Conservation (phyloP, 176 grass and related monocot species). For the Themeda triandra region DNA sequence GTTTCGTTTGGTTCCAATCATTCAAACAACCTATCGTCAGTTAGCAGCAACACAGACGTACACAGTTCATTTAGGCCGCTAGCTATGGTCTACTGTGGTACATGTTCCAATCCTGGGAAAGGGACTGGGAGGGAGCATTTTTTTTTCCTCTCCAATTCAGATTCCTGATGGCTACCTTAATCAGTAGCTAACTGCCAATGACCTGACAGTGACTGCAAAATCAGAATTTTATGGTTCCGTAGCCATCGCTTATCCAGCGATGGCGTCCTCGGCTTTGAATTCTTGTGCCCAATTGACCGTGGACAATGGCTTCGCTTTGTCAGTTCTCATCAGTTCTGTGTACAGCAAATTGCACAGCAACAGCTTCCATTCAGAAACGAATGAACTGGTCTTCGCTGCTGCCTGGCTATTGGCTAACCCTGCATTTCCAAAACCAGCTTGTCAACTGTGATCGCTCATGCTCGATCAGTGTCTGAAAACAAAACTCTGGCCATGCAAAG, state of each 20-base stretch:
- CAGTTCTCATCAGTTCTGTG: too few relatives aligned
- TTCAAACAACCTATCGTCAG: background rate
- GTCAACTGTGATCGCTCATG: background rate
- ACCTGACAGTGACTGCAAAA: constrained; percentile 19
- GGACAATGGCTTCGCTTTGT: background rate
- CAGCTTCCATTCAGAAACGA: too few relatives aligned
- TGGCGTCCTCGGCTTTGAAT: background rate
- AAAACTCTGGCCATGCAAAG: background rate
- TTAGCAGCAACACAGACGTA: background rate
- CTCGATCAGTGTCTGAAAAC: background rate
- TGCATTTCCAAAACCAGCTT: background rate
- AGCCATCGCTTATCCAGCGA: constrained; percentile 4
- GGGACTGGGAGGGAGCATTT: background rate
- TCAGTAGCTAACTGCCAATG: background rate
- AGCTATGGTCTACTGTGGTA: background rate
- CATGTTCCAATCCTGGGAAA: background rate
- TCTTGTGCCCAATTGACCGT: background rate
- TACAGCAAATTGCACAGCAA: too few relatives aligned
- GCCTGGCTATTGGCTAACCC: too few relatives aligned
- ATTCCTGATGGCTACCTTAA: background rate
- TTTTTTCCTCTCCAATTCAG: background rate
- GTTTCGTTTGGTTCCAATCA: background rate
- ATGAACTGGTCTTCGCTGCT: too few relatives aligned
- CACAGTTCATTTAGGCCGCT: too few relatives aligned
- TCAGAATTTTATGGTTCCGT: background rate